phyloP scores from a whole-genome alignment of 257 asterid genomes.

The Lycium barbarum region DNA sequence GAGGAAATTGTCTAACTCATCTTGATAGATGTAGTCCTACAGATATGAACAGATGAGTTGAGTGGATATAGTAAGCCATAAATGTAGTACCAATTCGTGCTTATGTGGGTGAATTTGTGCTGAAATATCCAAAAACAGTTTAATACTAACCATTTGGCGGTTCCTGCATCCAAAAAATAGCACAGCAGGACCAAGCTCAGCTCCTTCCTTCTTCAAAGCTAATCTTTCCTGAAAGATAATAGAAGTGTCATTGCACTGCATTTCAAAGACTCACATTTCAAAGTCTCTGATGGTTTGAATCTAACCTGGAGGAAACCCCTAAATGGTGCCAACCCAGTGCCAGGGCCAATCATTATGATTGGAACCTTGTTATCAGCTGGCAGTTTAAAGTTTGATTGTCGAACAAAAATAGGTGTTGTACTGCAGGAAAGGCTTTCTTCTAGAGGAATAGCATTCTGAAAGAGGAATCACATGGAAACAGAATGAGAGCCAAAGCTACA shows the following conservation, averaged over 20 bases:
- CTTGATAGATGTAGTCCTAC: slow-evolving; percentile 92
- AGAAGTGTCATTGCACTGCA: slow-evolving; percentile 23
- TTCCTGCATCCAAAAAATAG: slow-evolving; percentile 97
- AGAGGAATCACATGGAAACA: slow-evolving; percentile 31
- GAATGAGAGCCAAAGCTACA: slow-evolving; percentile 25
- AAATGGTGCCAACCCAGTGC: slow-evolving; percentile 98
- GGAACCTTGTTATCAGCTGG: slow-evolving; percentile 89
- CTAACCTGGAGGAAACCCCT: slow-evolving; percentile 99
- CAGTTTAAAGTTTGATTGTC: slow-evolving; percentile 91
- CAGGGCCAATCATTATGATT: slow-evolving; percentile 94
- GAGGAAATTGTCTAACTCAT: slow-evolving; percentile 70
- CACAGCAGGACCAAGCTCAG: slow-evolving; percentile 85
- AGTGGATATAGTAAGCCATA: slow-evolving; percentile 3
- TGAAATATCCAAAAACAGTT: neutral
- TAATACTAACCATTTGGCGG: slow-evolving; percentile 71
- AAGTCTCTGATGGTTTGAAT: neutral
- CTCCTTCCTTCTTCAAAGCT: slow-evolving; percentile 89
- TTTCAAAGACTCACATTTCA: neutral
- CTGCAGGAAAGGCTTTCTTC: slow-evolving; percentile 80
- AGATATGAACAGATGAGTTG: slow-evolving; percentile 14
- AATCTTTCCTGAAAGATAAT: slow-evolving; percentile 80
- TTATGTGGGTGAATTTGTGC: slow-evolving; percentile 4
- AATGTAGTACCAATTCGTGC: slow-evolving; percentile 1
- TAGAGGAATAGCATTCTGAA: slow-evolving; percentile 77
- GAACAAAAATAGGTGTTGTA: slow-evolving; percentile 78